These are phyloP conservation scores for Chlamydomonas schloesseri DNA, from an alignment of 139 green algal species.

Conservation along the genomic window DNA sequence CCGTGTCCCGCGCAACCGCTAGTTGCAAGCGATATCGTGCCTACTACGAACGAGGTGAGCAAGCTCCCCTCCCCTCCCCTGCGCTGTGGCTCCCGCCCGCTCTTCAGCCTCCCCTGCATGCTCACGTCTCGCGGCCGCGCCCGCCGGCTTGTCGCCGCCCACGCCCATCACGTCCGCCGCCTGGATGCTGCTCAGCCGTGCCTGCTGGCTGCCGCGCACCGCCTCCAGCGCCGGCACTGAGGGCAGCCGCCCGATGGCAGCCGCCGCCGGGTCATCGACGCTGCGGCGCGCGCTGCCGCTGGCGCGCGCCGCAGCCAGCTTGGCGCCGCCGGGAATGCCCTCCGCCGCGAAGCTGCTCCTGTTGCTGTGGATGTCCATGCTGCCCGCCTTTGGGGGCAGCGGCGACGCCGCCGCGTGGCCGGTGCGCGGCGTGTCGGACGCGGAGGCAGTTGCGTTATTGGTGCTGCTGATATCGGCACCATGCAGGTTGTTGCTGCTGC, in stretches of 20 bases:
- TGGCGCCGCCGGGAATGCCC: conserved; percentile 7
- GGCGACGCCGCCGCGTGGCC: too few species aligned
- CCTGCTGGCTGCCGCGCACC: conserved; percentile 19
- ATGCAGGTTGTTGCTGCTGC: too few species aligned
- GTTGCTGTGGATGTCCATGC: conserved; percentile 6
- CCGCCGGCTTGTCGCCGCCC: background rate
- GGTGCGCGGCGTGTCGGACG: too few species aligned
- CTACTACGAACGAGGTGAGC: too few species aligned
- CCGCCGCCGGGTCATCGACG: background rate
- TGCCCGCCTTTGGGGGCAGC: too few species aligned
- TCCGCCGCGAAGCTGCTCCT: conserved; percentile 65
- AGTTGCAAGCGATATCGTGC: too few species aligned
- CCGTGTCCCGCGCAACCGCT: too few species aligned
- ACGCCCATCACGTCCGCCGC: conserved; percentile 40
- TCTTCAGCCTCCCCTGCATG: background rate
- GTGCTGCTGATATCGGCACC: too few species aligned
- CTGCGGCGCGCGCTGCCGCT: background rate
- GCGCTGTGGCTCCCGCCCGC: background rate
- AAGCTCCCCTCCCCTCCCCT: too few species aligned
- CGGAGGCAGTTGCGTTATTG: too few species aligned
- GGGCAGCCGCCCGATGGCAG: background rate
- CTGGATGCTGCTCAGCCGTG: conserved; percentile 35
- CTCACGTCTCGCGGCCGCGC: background rate
- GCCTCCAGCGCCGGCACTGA: too few species aligned
- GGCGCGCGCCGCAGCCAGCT: conserved; percentile 40